Percentiles rank a stretch among this genome's conserved stretches.
These are phyloP conservation scores for Wickerhamiella allomyrinae DNA, from an alignment of 805 yeast species.

Conservation along the genomic window DNA sequence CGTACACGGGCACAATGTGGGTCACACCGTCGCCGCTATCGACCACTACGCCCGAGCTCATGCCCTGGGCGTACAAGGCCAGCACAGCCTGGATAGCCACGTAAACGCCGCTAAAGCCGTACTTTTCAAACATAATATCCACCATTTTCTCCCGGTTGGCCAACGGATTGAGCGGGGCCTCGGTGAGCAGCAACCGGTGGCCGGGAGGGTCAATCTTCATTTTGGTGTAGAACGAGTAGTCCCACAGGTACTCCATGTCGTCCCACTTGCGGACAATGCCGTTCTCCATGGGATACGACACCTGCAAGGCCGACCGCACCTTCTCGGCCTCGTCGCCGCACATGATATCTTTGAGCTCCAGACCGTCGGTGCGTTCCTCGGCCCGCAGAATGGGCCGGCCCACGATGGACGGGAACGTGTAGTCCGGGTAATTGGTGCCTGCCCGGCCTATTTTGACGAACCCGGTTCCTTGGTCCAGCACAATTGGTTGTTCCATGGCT, in stretches of 20 bases:
- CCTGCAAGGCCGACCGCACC: conserved; percentile 77
- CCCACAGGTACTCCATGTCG: conserved; percentile 98
- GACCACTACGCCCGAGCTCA: conserved; percentile 93
- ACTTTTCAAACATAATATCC: conserved; percentile 83
- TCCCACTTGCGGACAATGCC: conserved; percentile 97
- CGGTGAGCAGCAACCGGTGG: conserved; percentile 75
- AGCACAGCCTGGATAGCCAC: conserved; percentile 97
- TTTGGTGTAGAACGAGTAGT: conserved; percentile 85
- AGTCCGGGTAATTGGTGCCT: conserved; percentile 93
- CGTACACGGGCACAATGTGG: conserved; percentile 95
- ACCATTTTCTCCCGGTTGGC: conserved; percentile 85
- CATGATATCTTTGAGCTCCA: conserved; percentile 89
- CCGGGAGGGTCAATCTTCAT: conserved; percentile 66
- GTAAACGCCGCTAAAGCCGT: conserved; percentile 81
- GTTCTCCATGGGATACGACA: conserved; percentile 97
- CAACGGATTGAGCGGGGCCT: conserved; percentile 95
- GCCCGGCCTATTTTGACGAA: conserved; percentile 95
- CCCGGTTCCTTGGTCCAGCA: conserved; percentile 98
- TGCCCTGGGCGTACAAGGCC: conserved; percentile 93
- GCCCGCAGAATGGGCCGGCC: conserved; percentile 96
- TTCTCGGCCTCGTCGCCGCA: conserved; percentile 92
- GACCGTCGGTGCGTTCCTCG: conserved; percentile 69
- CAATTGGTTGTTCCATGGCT: conserved; percentile 27
- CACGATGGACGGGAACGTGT: conserved; percentile 91
- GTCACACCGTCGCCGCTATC: conserved; percentile 99